Evolutionary conservation across 768 basidiomycete species (phyloP).

Genomic region (Daedalea quercina): DNA sequence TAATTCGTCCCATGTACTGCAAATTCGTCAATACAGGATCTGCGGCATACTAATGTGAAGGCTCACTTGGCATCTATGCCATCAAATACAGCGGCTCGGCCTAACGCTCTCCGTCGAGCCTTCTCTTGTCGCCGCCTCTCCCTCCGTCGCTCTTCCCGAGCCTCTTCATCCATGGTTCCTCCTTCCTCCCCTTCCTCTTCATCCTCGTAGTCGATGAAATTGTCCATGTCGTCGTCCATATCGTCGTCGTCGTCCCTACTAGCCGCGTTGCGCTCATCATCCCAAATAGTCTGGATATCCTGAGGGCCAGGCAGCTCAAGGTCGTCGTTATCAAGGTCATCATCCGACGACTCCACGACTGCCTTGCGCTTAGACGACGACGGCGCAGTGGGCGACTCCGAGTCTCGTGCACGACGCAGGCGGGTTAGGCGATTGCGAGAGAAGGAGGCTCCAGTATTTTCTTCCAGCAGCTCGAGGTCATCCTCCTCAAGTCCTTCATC

Average conservation of each 20-base stretch:
- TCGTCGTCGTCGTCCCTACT: conserved; percentile 54
- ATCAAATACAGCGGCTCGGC: conserved; percentile 61
- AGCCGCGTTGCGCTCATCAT: conserved; percentile 56
- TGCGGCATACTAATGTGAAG: not conserved
- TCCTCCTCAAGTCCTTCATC: conserved; percentile 71
- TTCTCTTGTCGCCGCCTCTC: conserved; percentile 61
- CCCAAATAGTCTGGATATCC: conserved; percentile 75
- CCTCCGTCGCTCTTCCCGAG: conserved; percentile 66
- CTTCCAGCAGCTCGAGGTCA: conserved; percentile 75
- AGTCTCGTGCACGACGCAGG: conserved; percentile 67
- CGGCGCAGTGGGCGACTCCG: conserved; percentile 59
- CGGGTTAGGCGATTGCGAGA: conserved; percentile 51
- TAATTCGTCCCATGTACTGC: conserved; percentile 91
- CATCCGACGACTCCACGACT: conserved; percentile 69
- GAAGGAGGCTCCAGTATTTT: conserved; percentile 81
- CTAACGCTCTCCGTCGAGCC: conserved; percentile 59
- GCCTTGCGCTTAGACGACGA: conserved; percentile 54
- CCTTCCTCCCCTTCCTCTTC: conserved; percentile 59
- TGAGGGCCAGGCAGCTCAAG: conserved; percentile 44
- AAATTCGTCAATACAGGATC: not conserved
- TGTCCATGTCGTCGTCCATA: conserved; percentile 64
- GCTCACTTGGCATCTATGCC: conserved; percentile 81
- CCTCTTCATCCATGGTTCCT: conserved; percentile 63
- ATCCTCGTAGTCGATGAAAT: conserved; percentile 74
- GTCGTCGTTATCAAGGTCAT: conserved; percentile 58